Base-by-base conservation (phyloP, 768 basidiomycete genomes). In the Pulveroboletus sp. region DNA sequence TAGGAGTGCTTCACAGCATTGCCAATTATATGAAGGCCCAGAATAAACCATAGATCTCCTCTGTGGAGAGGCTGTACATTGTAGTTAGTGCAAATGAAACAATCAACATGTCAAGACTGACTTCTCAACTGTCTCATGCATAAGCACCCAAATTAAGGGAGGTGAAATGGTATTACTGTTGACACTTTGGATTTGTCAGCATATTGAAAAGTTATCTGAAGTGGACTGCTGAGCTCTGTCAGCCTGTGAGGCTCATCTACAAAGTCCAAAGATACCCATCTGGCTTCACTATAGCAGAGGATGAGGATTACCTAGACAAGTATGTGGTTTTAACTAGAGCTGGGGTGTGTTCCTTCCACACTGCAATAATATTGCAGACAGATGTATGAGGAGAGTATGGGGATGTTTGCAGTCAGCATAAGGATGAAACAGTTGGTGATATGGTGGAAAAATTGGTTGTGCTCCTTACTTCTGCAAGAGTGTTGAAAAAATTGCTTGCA, bases 31-130 rank as follows among this genome's bases (percentile, higher is more conserved):
- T 0, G 88, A 87, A 19, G 85, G 81, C 4, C 79, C 63, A 0
- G 86, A 85, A 60, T 96, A 93, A 0, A 95, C 93, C 90, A 95
- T 1, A 96, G 70, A 13, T 83, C 72, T 13, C 93, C 93, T 34
- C 90, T 86, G 49, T 89, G 85, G 12, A 90, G 72, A 5, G 93
- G 92, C 93, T 95, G 61, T n/a, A 37, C 20, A 19, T 22, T 1
- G 17, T 12, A 24, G 30, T 68, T 27, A 64, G 58, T 19, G 27
- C 26, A 1, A 16, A 53, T 17, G 8, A 45, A 42, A 43, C 5
- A 5, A 32, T 49, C 17, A 11, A 38, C 14, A 6, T 1, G 10
- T n/a, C 10, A 36, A 11, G 2, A 6, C 74, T 58, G 49, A 79
- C 78, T 64, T 80, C 77, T 42, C 72, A 69, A 47, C 67, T 71